These are phyloP conservation scores for Xylaria flabelliformis DNA, from an alignment of 495 filamentous ascomycete species.

Conservation along the genomic window DNA sequence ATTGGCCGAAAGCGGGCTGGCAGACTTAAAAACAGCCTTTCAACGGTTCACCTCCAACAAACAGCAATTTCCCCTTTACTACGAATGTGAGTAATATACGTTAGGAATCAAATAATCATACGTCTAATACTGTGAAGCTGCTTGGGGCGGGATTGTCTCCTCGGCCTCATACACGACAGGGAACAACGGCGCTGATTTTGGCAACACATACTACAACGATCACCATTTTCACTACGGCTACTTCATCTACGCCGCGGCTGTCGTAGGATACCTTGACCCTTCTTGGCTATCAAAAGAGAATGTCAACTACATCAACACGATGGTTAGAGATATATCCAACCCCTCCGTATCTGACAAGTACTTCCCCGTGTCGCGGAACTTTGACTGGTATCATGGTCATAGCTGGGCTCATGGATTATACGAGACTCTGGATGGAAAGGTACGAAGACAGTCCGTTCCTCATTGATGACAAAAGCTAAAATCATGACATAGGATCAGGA, in stretches of 20 bases:
- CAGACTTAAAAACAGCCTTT: conserved; percentile 76
- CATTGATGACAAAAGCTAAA: conserved; percentile 17
- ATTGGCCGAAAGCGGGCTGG: conserved; percentile 66
- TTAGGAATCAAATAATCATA: not conserved
- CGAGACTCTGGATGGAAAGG: conserved; percentile 85
- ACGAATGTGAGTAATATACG: conserved; percentile 62
- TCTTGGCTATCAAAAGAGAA: conserved; percentile 71
- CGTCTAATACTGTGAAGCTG: conserved; percentile 44
- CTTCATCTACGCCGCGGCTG: conserved; percentile 86
- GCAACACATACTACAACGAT: conserved; percentile 89
- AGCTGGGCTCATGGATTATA: conserved; percentile 97
- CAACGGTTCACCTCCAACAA: conserved; percentile 76
- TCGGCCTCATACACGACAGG: conserved; percentile 78
- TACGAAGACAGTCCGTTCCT: conserved; percentile 6
- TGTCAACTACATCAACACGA: conserved; percentile 78
- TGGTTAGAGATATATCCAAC: conserved; percentile 82
- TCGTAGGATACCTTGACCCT: conserved; percentile 82
- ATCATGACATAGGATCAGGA: conserved; percentile 69
- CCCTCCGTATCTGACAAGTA: conserved; percentile 70
- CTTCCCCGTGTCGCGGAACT: conserved; percentile 86
- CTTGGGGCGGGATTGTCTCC: conserved; percentile 88
- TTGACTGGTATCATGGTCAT: conserved; percentile 96
- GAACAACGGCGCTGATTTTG: conserved; percentile 76
- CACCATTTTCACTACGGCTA: conserved; percentile 96
- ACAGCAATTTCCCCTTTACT: conserved; percentile 80